Percentiles rank a stretch among this genome's conserved stretches.
These are phyloP conservation scores for Yamadazyma diddensiae DNA, from an alignment of 1,139 yeast genomes.

Conservation along the genomic window DNA sequence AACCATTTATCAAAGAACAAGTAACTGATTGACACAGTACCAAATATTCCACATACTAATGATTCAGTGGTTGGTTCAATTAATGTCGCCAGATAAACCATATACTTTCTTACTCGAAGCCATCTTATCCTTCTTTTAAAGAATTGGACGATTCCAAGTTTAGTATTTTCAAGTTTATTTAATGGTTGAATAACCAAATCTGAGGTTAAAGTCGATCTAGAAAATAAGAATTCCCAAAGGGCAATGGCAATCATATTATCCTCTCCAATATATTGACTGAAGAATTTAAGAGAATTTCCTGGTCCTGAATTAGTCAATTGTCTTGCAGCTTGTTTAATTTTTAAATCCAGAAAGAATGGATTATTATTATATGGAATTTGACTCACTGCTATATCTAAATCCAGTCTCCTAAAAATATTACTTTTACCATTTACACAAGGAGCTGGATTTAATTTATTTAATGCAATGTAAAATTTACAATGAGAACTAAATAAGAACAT, in stretches of 20 bases:
- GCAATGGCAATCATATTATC: conserved; percentile 92
- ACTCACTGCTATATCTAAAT: conserved; percentile 63
- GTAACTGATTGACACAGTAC: conserved; percentile 57
- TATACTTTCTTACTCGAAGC: conserved; percentile 85
- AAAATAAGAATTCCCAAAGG: conserved; percentile 66
- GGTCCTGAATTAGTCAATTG: conserved; percentile 28
- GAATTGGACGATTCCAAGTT: conserved; percentile 51
- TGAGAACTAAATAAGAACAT: conserved; percentile 83
- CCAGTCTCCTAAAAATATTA: conserved; percentile 69
- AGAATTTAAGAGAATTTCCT: conserved; percentile 61
- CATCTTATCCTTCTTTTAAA: conserved; percentile 72
- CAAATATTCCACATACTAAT: conserved; percentile 63
- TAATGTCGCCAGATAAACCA: conserved; percentile 83
- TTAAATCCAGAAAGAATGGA: conserved; percentile 29
- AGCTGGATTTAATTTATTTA: conserved; percentile 73
- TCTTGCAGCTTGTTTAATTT: conserved; percentile 32
- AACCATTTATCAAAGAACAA: conserved; percentile 37
- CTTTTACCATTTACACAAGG: conserved; percentile 96
- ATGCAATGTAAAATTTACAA: conserved; percentile 76
- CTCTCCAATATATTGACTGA: conserved; percentile 84
- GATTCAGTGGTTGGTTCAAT: conserved; percentile 87
- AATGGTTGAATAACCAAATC: conserved; percentile 82
- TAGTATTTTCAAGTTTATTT: conserved; percentile 35
- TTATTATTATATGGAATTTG: conserved; percentile 22
- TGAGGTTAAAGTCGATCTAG: conserved; percentile 74